Conservation (phyloP, 257 asterid species). For the Fraxinus pennsylvanica region DNA sequence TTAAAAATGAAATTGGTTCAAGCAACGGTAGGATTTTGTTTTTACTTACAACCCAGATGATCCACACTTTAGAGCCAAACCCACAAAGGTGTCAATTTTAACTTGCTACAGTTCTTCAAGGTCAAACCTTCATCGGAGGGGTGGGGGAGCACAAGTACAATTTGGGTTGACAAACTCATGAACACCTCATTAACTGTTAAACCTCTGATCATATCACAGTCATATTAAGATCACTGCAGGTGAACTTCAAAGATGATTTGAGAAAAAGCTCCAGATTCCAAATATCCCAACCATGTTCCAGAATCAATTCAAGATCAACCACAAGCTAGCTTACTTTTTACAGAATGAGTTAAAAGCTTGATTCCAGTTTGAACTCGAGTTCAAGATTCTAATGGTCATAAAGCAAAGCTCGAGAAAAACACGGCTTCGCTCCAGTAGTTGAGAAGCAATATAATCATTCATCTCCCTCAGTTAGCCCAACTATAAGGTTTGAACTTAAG, state of each 20-base stretch:
- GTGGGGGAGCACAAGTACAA: neutral
- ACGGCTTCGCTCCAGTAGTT: neutral
- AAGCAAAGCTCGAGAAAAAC: neutral
- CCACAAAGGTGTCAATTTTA: no score
- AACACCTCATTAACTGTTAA: neutral
- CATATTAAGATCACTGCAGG: neutral
- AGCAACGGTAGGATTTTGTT: neutral
- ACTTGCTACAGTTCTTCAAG: no score
- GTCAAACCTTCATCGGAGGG: neutral
- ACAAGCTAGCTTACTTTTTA: neutral
- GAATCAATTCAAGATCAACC: neutral
- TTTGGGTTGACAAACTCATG: neutral
- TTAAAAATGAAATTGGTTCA: neutral
- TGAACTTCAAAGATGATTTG: neutral
- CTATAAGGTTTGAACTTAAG: neutral
- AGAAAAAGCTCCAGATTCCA: neutral
- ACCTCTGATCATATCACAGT: neutral
- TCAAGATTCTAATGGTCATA: neutral
- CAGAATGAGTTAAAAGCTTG: neutral
- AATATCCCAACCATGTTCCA: neutral
- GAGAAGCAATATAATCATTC: neutral
- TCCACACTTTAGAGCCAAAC: no score
- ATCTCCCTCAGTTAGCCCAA: neutral
- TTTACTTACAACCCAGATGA: neutral
- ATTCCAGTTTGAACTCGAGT: neutral